Evolutionary conservation across 2,329 filamentous ascomycete genomes (phyloP), one percentile per base, ranked within the genome.

Genomic region (Cercospora zeae-maydis): DNA sequence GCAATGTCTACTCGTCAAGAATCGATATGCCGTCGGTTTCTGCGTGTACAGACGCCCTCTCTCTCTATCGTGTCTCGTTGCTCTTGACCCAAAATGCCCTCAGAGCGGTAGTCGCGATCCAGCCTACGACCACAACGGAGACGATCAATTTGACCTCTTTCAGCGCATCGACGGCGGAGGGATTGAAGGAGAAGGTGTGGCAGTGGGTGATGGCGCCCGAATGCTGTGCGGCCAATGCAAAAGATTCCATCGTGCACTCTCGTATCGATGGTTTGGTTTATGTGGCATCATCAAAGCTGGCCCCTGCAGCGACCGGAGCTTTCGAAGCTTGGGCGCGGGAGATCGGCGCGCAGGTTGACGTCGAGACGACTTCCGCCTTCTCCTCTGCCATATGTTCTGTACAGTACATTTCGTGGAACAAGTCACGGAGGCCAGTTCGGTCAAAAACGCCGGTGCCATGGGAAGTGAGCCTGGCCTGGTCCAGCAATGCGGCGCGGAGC

Each of bases 91-190:
- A 63, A 61, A 63, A 69, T 61, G 65, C 64, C 47, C 66, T 65
- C 47, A 72, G 61, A 16, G 67, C 67, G 16, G 71, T 69, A 33
- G 73, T 68, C 14, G 71, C 66, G 52, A 75, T 64, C 69, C 71
- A 73, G 62, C 75, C 74, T 51, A 71, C 64, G 47, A 80, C 81
- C 65, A 82, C 74, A 65, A 83, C 78, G 67, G 81, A 72, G 49
- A 79, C 79, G 68, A 84, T 78, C 55, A 82, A 76, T 61, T 82
- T 80, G 63, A 83, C 72, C 70, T 85, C 83, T 67, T 79, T 80
- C 36, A 80, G 79, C 64, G 84, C 73, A 59, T 77, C 76, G 47
- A 81, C 75, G 56, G 80, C 76, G 16, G 80, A 81, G 19, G 80
- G 76, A 52, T 80, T 81, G 64, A 84, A 72, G 66, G 84, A 79